Conservation (phyloP, 1,139 yeast genomes). For the Taphrina populina region DNA sequence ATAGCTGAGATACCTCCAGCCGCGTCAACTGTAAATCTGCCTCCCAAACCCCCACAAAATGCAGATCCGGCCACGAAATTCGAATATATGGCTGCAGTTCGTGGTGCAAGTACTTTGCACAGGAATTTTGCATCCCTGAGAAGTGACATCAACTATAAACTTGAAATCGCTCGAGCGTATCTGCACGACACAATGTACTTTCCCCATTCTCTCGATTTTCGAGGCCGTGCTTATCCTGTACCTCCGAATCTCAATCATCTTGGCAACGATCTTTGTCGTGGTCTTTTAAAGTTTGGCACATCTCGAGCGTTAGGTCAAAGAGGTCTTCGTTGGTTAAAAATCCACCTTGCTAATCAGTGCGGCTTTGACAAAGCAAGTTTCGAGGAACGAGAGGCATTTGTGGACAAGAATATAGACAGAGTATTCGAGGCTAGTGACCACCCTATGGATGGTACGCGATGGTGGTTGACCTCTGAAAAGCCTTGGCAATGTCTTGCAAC, state of each 20-base stretch:
- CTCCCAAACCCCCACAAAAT: slow-evolving; percentile 62
- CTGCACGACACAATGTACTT: slow-evolving; percentile 75
- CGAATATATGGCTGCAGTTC: slow-evolving; percentile 65
- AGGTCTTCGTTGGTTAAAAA: slow-evolving; percentile 85
- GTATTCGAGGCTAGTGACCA: slow-evolving; percentile 66
- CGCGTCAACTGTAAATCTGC: slow-evolving; percentile 54
- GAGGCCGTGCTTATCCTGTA: slow-evolving; percentile 95
- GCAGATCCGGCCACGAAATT: slow-evolving; percentile 68
- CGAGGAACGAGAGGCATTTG: slow-evolving; percentile 68
- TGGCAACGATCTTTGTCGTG: slow-evolving; percentile 88
- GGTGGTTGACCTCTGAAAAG: slow-evolving; percentile 88
- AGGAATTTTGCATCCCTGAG: slow-evolving; percentile 76
- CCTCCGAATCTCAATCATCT: slow-evolving; percentile 78
- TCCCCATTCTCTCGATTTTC: slow-evolving; percentile 90
- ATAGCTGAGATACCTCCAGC: slow-evolving; percentile 76
- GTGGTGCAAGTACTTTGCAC: slow-evolving; percentile 58
- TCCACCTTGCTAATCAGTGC: slow-evolving; percentile 82
- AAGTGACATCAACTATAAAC: slow-evolving; percentile 88
- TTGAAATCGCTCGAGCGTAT: slow-evolving; percentile 92
- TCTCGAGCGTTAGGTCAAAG: slow-evolving; percentile 71
- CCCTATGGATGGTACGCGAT: slow-evolving; percentile 61
- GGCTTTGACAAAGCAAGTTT: slow-evolving; percentile 85
- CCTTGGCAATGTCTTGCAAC: slow-evolving; percentile 95
- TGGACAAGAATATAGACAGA: slow-evolving; percentile 64
- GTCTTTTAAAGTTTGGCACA: slow-evolving; percentile 82